phyloP scores from a whole-genome alignment of 345 rosid genomes.

The Salix dunnii region DNA sequence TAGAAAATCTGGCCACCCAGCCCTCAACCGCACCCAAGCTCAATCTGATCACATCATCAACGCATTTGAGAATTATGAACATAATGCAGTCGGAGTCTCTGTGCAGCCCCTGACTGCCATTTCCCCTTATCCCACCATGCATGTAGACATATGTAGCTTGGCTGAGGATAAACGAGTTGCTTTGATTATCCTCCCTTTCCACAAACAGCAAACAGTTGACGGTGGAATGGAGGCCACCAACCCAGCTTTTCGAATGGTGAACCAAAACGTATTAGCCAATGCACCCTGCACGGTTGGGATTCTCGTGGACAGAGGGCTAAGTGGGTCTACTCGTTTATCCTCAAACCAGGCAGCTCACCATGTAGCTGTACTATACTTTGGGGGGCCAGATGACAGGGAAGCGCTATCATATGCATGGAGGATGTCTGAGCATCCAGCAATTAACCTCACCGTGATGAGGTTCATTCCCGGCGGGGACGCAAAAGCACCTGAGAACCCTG shows the following conservation, averaged over 20 bases:
- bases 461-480: slow-evolving; percentile 50
- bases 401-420: slow-evolving; percentile 78
- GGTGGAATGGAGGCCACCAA: slow-evolving; percentile 96
- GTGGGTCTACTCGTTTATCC: slow-evolving; percentile 47
- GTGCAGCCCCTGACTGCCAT: slow-evolving; percentile 87
- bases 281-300: slow-evolving; percentile 90
- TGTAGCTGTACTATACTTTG: slow-evolving; percentile 71
- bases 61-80: slow-evolving; percentile 82
- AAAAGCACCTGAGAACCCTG: slow-evolving; percentile 13
- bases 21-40: slow-evolving; percentile 82
- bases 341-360: slow-evolving; percentile 56
- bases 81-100: slow-evolving; percentile 48
- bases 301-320: slow-evolving; percentile 81
- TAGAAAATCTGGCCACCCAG: slow-evolving; percentile 60
- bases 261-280: slow-evolving; percentile 67
- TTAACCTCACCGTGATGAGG: slow-evolving; percentile 53
- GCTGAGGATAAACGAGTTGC: slow-evolving; percentile 87
- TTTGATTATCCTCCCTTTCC: slow-evolving; percentile 78
- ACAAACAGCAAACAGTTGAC: slow-evolving; percentile 87
- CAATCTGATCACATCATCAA: slow-evolving; percentile 90
- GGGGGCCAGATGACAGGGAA: slow-evolving; percentile 89
- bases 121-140: slow-evolving; percentile 94
- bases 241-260: slow-evolving; percentile 69
- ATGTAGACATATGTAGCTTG: slow-evolving; percentile 78
- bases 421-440: slow-evolving; percentile 71